Evolutionary conservation across 2,329 filamentous ascomycete species (phyloP), one percentile per base, ranked within the genome.

Genomic region (Ophioceras dolichostomum): DNA sequence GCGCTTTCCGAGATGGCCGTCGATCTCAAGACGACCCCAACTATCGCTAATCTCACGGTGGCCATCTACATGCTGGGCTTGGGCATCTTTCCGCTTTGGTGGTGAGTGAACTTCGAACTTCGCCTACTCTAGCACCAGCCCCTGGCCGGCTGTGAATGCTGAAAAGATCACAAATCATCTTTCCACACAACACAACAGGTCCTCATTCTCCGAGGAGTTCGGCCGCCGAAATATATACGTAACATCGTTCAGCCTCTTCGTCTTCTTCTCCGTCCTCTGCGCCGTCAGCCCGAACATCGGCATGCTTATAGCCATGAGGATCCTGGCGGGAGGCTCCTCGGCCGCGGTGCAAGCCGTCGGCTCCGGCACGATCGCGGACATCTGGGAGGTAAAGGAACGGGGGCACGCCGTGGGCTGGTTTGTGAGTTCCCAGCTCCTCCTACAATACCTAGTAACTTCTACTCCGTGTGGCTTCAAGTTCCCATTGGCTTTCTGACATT

Each of bases 1-100:
- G 75, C 81, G 4, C 69, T 91, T 2, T 62, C 68, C 2, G 63
- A 79, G 30, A 72, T 91, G 39, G 61, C 77, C 0, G 49, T 51
- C 4, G 75, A 82, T 17, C 64, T 91, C 31, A 45, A 78, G 45
- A 68, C 76, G 10, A 70, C 71, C 0, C 57, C 73, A 12, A 81
- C 82, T 1, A 61, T 84, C 13, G 76, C 79, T 39, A 93, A 91
- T 54, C 52, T 91, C 40, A 79, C 79, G 0, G 73, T 91, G 1
- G 80, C 84, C 0, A 58, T 89, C 40, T 91, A 88, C 54, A 86
- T 91, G 83, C 65, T 91, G n/a, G n/a, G n/a, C n/a, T n/a, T n/a
- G n/a, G n/a, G 77, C 39, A 84, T 91, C 32, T 89, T 87, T 46
- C 85, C 85, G 0, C 65, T 93, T 1, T 91, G 84, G 84, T 91